Conservation (phyloP, 1,284 basidiomycete species). For the Puccinia sorghi region DNA sequence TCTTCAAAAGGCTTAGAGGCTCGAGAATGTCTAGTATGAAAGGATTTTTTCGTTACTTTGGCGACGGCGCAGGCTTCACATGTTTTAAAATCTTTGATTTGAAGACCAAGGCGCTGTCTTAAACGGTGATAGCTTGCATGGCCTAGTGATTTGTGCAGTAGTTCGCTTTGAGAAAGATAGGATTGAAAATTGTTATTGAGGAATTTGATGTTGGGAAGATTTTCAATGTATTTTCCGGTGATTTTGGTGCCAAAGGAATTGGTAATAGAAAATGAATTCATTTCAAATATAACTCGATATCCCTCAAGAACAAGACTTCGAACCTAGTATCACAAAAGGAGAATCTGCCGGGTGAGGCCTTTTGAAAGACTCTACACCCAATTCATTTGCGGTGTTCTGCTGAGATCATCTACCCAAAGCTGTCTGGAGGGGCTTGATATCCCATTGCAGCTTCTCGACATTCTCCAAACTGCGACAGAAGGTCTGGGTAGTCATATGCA, state of each 20-base stretch:
- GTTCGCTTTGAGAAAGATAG: not conserved
- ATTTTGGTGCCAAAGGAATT: not conserved
- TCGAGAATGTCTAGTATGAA: not conserved
- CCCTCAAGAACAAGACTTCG: no score
- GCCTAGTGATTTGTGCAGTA: not conserved
- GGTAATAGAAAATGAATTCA: not conserved
- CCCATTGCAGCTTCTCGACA: slow-evolving; percentile 36
- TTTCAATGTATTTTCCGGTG: not conserved
- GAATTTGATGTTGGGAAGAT: not conserved
- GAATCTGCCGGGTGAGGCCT: slow-evolving; percentile 13
- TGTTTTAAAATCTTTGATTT: not conserved
- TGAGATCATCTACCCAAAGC: slow-evolving; percentile 10
- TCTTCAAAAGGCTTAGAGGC: not conserved
- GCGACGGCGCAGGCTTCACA: not conserved
- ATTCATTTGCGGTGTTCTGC: slow-evolving; percentile 11
- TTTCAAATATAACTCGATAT: no score
- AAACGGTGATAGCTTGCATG: not conserved
- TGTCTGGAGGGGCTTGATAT: slow-evolving; percentile 32
- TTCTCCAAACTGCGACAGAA: slow-evolving; percentile 20
- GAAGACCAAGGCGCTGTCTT: not conserved
- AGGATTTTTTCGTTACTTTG: not conserved
- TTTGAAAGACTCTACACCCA: slow-evolving; percentile 6
- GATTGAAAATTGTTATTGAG: not conserved
- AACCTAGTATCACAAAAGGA: slow-evolving; percentile 15
- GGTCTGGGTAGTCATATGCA: not conserved